These are phyloP conservation scores for Melanomma pulvis-pyrius DNA, from an alignment of 495 filamentous ascomycete genomes.

Conservation along the genomic window DNA sequence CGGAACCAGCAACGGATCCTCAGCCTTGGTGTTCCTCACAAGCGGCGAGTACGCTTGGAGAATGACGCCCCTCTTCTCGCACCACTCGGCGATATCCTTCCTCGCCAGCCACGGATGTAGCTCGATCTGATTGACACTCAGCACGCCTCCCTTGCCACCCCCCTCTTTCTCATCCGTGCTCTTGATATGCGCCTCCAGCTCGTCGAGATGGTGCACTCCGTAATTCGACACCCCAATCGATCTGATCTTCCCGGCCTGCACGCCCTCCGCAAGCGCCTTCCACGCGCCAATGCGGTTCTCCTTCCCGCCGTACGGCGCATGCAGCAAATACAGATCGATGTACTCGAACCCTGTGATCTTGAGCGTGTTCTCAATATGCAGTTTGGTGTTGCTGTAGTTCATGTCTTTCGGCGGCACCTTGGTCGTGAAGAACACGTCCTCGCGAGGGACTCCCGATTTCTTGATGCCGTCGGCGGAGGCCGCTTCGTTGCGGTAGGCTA, in stretches of 20 bases:
- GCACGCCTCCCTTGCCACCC: slow-evolving; percentile 69
- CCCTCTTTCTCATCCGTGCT: slow-evolving; percentile 62
- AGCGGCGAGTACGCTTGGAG: slow-evolving; percentile 83
- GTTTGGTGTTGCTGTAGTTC: slow-evolving; percentile 56
- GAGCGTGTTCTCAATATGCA: slow-evolving; percentile 55
- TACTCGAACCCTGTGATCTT: slow-evolving; percentile 59
- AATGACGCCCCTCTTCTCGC: slow-evolving; percentile 65
- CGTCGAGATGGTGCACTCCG: slow-evolving; percentile 68
- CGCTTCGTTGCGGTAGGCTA: slow-evolving; percentile 70
- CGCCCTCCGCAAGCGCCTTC: slow-evolving; percentile 65
- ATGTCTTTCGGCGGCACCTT: slow-evolving; percentile 59
- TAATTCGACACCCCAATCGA: slow-evolving; percentile 71
- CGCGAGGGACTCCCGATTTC: slow-evolving; percentile 59
- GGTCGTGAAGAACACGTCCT: slow-evolving; percentile 71
- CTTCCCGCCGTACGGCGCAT: slow-evolving; percentile 62
- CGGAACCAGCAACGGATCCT: slow-evolving; percentile 63
- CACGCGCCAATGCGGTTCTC: slow-evolving; percentile 62
- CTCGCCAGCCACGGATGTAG: slow-evolving; percentile 87
- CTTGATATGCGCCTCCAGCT: slow-evolving; percentile 75
- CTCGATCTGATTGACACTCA: slow-evolving; percentile 86
- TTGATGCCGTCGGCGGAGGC: slow-evolving; percentile 65
- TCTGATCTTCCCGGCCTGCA: slow-evolving; percentile 64
- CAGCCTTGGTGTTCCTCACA: slow-evolving; percentile 65
- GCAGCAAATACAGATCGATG: slow-evolving; percentile 66
- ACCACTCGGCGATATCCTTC: slow-evolving; percentile 77